phyloP scores from a whole-genome alignment of 306 rosid species.

The Rosa chinensis region DNA sequence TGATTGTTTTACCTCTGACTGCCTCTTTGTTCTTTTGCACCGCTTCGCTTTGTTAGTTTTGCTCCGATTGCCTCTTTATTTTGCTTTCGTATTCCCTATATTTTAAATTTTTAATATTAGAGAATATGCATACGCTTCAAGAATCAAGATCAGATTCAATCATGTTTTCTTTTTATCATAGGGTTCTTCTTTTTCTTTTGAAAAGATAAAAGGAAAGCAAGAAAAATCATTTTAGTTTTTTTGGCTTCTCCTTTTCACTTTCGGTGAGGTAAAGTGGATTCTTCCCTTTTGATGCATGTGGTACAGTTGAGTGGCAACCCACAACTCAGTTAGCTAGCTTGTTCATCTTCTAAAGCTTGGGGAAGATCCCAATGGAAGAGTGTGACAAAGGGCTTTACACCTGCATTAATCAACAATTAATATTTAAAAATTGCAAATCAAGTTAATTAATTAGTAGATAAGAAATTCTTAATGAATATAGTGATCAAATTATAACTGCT shows the following conservation, averaged over 20 bases:
- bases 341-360: slow-evolving; percentile 43
- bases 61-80: no score
- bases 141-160: not conserved
- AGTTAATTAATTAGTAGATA: not conserved
- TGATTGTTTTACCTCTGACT: no score
- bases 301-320: not conserved
- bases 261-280: slow-evolving; percentile 12
- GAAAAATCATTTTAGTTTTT: not conserved
- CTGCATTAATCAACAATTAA: slow-evolving; percentile 12
- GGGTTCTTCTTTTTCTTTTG: not conserved
- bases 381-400: slow-evolving; percentile 37
- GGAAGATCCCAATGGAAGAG: slow-evolving; percentile 53
- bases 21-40: no score
- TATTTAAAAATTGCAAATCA: not conserved
- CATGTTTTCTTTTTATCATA: not conserved
- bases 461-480: no score
- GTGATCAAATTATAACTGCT: no score
- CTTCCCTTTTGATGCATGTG: not conserved
- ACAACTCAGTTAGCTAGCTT: not conserved
- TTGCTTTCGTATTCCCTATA: not conserved
- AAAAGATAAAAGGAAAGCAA: slow-evolving; percentile 1
- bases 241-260: slow-evolving; percentile 7
- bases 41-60: no score
- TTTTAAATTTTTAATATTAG: not conserved
- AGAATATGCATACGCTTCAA: not conserved